phyloP scores from a whole-genome alignment of 257 asterid species.

The Leonotis leonurus region DNA sequence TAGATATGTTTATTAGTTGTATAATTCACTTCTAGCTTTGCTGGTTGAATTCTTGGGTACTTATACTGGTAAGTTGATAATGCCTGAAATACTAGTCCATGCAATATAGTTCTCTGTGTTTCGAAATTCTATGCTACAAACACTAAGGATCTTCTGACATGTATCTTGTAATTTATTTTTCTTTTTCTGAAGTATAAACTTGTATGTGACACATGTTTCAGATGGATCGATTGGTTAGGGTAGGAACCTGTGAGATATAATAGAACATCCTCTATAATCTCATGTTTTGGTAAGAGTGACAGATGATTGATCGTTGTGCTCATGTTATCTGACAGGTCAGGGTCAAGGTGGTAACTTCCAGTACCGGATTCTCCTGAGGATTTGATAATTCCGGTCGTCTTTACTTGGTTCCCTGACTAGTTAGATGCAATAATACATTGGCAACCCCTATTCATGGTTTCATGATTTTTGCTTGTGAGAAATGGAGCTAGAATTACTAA shows the following conservation, averaged over 20 bases:
- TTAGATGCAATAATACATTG: slow-evolving; percentile 40
- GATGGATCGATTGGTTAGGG: too few relatives aligned
- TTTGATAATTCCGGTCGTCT: background rate
- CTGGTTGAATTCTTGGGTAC: too few relatives aligned
- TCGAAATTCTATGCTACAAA: background rate
- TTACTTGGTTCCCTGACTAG: too few relatives aligned
- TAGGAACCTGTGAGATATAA: background rate
- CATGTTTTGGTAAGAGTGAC: background rate
- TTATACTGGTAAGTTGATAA: background rate
- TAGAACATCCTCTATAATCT: background rate
- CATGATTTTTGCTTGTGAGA: slow-evolving; percentile 47
- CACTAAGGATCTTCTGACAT: background rate
- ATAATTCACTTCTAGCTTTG: too few relatives aligned
- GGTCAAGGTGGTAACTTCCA: slow-evolving; percentile 66
- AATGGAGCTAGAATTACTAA: slow-evolving; percentile 35
- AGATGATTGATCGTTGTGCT: slow-evolving; percentile 12
- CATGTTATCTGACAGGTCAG: slow-evolving; percentile 55
- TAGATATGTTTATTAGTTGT: too few relatives aligned
- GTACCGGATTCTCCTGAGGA: slow-evolving; percentile 25
- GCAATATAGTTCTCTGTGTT: background rate
- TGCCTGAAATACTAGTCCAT: background rate
- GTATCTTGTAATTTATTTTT: background rate
- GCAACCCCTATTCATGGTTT: slow-evolving; percentile 32
- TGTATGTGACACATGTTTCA: background rate
- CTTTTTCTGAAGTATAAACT: background rate